phyloP scores from a whole-genome alignment of 169 alveolate species.

The Cyclospora cayetanensis region DNA sequence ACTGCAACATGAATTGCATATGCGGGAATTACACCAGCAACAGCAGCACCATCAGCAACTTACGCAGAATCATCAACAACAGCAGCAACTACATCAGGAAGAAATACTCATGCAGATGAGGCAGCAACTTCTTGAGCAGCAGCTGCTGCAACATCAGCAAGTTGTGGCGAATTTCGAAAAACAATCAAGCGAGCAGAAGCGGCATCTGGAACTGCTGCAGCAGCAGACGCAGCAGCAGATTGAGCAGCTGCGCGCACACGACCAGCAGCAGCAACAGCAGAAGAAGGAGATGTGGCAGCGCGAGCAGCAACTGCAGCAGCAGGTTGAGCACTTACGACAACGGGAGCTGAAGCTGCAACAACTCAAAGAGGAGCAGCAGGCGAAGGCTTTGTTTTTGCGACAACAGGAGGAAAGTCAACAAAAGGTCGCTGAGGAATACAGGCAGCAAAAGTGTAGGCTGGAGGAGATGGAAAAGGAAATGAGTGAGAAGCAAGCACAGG shows the following conservation, averaged over 20 bases:
- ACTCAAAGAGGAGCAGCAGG: constrained; percentile 25
- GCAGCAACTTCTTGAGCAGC: constrained; percentile 49
- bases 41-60: constrained; percentile 28
- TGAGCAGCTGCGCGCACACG: background rate
- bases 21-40: constrained; percentile 1
- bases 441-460: background rate
- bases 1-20: constrained; percentile 30
- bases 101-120: constrained; percentile 3
- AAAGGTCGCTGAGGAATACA: background rate
- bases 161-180: constrained; percentile 1
- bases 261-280: constrained; percentile 43
- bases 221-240: constrained; percentile 9
- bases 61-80: background rate
- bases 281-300: constrained; percentile 4
- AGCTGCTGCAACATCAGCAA: constrained; percentile 36
- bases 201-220: constrained; percentile 35
- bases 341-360: background rate
- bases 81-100: constrained; percentile 42
- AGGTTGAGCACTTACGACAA: background rate
- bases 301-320: background rate
- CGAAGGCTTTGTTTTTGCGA: background rate
- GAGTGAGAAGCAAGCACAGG: background rate
- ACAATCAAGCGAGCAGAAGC: constrained; percentile 10
- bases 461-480: background rate
- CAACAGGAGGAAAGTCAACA: constrained; percentile 35